Evolutionary conservation across 2,329 filamentous ascomycete genomes (phyloP), one percentile per base, ranked within the genome.

Genomic region (Dactylellina parvicollis): DNA sequence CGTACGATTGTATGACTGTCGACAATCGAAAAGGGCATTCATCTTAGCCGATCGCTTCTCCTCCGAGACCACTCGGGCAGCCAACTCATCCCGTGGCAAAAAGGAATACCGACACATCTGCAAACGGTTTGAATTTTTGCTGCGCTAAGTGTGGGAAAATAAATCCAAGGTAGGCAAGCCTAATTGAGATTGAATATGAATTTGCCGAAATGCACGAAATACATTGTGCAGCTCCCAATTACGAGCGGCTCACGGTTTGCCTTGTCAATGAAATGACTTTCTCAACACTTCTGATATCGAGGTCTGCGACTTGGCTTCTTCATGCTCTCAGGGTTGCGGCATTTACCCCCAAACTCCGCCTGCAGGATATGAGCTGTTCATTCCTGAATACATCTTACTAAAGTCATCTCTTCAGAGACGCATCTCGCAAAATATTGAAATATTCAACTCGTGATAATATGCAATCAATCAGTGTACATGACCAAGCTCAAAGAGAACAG

Each of bases 71-170:
- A n/a, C 54, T 73, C 60, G 69, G 62, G 26, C 40, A 59, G 52
- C 52, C 69, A 73, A 54, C 69, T 52, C 52, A 73, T 73, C 56
- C 7, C 66, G 69, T 73, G 69, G 69, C 69, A 73, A 72, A 72
- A 10, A 26, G n/a, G 28, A 18, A 62, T 52, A 50, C 10, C 16
- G 12, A 52, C 16, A 24, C 10, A 14, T 50, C 57, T 57, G 57
- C 66, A 61, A 71, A 49, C 66, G 36, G 52, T 60, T 52, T 50
- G 20, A 36, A 40, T 55, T 66, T 73, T 73, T 18, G 36, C 46
- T 73, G 69, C 69, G 69, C 69, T 73, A 73, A 73, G 22, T 65
- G 69, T 66, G 69, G 44, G 55, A 66, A 72, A 55, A 44, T 20
- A 22, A 57, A 28, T n/a, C 22, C 42, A 36, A 38, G 26, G 28